Evolutionary conservation across 2,329 filamentous ascomycete genomes (phyloP).

Genomic region (Verticillium tricorpus): DNA sequence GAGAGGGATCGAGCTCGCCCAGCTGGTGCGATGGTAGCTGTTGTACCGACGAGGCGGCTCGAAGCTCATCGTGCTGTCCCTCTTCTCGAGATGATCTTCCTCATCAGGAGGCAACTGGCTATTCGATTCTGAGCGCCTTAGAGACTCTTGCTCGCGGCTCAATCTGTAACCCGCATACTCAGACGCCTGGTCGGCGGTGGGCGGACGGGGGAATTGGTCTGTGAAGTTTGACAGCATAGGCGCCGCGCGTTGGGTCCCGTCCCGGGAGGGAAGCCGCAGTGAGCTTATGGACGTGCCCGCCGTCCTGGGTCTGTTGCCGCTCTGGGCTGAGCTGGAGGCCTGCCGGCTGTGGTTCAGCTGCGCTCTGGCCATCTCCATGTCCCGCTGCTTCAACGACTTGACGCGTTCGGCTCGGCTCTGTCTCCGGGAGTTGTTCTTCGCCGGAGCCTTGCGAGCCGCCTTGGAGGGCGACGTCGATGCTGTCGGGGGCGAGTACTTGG

Average conservation of each 20-base stretch:
- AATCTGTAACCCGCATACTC: background rate
- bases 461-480: background rate
- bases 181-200: background rate
- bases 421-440: conserved; percentile 12
- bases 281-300: conserved; percentile 10
- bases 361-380: conserved; percentile 29
- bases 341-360: conserved; percentile 2
- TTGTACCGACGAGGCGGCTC: conserved; percentile 10
- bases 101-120: background rate
- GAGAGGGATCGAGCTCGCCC: conserved; percentile 13
- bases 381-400: conserved; percentile 33
- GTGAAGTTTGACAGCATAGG: background rate
- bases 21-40: conserved; percentile 11
- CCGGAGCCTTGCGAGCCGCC: conserved; percentile 6
- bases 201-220: background rate
- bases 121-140: background rate
- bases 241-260: background rate
- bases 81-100: background rate
- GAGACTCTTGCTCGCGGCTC: background rate
- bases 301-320: conserved; percentile 3
- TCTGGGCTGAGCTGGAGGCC: background rate
- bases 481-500: background rate
- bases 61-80: conserved; percentile 8
- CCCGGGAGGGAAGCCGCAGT: conserved; percentile 11
- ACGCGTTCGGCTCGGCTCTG: conserved; percentile 32